Base-by-base conservation (phyloP, 2,329 filamentous ascomycete species). In the Macrophomina pseudophaseolina region DNA sequence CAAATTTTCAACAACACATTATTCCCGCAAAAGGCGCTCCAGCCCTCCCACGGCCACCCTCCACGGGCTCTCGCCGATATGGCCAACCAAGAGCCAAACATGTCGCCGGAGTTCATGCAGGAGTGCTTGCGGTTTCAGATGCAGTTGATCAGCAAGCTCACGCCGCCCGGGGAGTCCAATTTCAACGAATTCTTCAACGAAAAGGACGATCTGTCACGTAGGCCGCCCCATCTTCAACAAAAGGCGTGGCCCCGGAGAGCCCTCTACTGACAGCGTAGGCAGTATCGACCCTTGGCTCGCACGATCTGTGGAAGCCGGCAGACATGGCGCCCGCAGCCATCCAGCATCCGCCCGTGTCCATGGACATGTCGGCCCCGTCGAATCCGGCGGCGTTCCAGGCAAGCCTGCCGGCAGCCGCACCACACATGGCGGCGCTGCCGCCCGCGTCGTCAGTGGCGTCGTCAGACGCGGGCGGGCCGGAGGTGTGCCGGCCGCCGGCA, bases 51-150 rank as follows among this genome's bases (percentile, higher is more conserved):
- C 48, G 48, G 23, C 48, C 18, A 23, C 4, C 48, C 18, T 14
- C 48, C 48, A 23, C 48, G 23, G 5, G 11, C 48, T 8, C 48
- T 51, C 8, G 9, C 48, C 9, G 48, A 51, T 18, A 51, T 51
- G 48, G 9, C 48, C 18, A 30, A 30, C 18, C 48, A 51, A 11
- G 48, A 51, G 18, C 8, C 48, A 30, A 51, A 30, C 48, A 28
- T 51, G 48, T 51, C 48, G 1, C 23, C 48, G 18, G 48, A 51
- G 6, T 51, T 51, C 48, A 51, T 51, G 48, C 48, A 51, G 12
- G 48, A 51, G n/a, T 51, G 48, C 12, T n/a, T 51, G 23, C 48
- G 48, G 9, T 51, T 51, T 11, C 48, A 51, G 48, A 51, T 51
- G 48, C 48, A 51, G 11, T 9, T 51, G 18, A 28, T 51, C 18